Evolutionary conservation across 495 filamentous ascomycete species (phyloP).

Genomic region (Thermothielavioides terrestris): DNA sequence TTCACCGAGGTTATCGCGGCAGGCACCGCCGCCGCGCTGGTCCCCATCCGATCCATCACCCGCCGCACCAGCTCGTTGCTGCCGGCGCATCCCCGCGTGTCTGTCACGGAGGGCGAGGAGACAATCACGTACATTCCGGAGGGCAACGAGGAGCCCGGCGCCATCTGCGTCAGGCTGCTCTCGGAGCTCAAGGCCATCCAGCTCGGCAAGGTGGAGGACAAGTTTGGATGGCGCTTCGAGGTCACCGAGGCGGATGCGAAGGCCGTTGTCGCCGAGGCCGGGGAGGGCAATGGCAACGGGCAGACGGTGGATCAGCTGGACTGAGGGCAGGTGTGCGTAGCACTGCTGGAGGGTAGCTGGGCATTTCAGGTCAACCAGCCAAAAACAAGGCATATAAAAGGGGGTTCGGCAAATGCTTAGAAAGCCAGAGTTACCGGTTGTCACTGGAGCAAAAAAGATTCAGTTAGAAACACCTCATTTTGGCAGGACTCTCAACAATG

Average conservation of each 20-base stretch:
- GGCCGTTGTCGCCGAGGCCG: constrained; percentile 23
- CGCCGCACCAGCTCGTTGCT: constrained; percentile 43
- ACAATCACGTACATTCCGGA: constrained; percentile 58
- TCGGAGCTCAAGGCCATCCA: constrained; percentile 79
- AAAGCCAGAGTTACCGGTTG: no score
- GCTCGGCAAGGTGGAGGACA: constrained; percentile 64
- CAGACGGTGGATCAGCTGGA: constrained; percentile 35
- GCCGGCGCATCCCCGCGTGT: constrained; percentile 27
- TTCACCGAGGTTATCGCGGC: constrained; percentile 88
- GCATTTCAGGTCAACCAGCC: no score
- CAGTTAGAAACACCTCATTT: no score
- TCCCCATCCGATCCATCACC: constrained; percentile 83
- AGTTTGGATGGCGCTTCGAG: constrained; percentile 60
- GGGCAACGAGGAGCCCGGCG: constrained; percentile 57
- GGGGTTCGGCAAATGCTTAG: no score
- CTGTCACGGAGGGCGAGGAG: constrained; percentile 38
- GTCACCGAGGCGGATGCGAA: constrained; percentile 44
- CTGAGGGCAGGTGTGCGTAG: constrained; percentile 5
- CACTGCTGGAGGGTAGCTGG: background rate
- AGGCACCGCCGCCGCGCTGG: constrained; percentile 84
- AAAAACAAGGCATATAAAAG: no score
- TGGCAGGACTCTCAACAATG: no score
- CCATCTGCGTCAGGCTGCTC: constrained; percentile 59
- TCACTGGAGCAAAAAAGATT: no score
- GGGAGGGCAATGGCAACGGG: constrained; percentile 10